Conservation (phyloP, 768 basidiomycete genomes). For the Serpula lacrymans region DNA sequence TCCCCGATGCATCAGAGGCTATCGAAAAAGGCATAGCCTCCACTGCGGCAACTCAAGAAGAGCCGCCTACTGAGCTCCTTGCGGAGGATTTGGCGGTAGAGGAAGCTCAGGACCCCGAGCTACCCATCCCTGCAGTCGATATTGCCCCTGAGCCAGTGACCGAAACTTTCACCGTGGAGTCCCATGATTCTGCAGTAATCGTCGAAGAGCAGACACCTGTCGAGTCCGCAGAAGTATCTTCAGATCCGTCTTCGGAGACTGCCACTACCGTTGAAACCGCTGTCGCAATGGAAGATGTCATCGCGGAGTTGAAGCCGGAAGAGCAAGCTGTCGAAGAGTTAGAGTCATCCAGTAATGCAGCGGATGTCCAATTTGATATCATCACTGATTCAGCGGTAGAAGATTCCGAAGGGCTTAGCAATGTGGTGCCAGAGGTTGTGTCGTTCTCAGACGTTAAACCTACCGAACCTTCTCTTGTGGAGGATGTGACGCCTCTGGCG, state of each 20-base stretch:
- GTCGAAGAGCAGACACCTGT: background rate
- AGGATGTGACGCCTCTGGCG: too few relatives aligned
- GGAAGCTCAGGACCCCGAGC: background rate
- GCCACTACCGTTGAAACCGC: background rate
- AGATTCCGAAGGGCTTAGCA: too few relatives aligned
- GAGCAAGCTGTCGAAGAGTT: background rate
- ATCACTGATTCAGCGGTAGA: too few relatives aligned
- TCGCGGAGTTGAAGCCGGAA: background rate
- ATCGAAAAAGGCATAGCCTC: background rate
- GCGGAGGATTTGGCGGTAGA: background rate
- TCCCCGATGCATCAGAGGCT: conserved; percentile 1
- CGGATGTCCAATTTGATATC: too few relatives aligned
- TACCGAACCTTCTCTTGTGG: too few relatives aligned
- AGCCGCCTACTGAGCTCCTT: too few relatives aligned
- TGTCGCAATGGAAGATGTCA: background rate
- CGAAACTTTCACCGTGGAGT: too few relatives aligned
- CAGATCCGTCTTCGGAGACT: background rate
- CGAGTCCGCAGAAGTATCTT: too few relatives aligned
- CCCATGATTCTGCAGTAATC: background rate
- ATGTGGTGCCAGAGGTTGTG: too few relatives aligned
- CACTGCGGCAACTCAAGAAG: too few relatives aligned
- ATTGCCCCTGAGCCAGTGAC: background rate
- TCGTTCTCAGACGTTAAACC: too few relatives aligned
- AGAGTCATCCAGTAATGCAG: background rate
- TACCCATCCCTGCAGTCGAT: background rate